Evolutionary conservation across 805 yeast species (phyloP), one percentile per base, ranked within the genome.

Genomic region (Myxozyma vanderwaltii): DNA sequence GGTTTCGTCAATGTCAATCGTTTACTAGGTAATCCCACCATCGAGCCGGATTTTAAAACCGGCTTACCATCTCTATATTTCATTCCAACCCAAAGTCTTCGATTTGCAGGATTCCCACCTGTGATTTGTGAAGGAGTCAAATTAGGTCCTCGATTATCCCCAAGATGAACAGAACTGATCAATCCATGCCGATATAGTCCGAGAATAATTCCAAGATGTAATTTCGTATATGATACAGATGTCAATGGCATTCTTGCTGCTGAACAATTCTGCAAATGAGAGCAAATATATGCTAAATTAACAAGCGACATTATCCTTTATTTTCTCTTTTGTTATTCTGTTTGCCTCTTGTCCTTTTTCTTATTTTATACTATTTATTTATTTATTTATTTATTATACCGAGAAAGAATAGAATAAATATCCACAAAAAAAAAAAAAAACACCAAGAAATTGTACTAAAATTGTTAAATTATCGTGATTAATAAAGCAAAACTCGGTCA

Each of bases 121-220:
- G 91, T 86, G 3, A 41, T 24, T 15, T 39, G 50, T 1, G 76
- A 77, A 46, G 76, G 71, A 31, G 64, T 70, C 29, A 61, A 60
- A 72, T 94, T 98, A 13, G 99, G 98, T 0, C 97, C 96, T 8
- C 81, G 71, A 1, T 82, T 77, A 7, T 92, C 87, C 2, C 99
- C 99, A 69, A 89, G 82, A 69, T 89, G 95, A 53, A 94, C 81
- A 1, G 91, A 82, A 0, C 91, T 82, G 45, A 94, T 77, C 71
- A 92, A 90, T 0, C 99, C 99, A 74, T 91, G 95, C 64, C 86
- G 88, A 76, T 92, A 89, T 39, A 94, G 81, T 36, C 91, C 92
- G 54, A 88, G 77, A 13, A 95, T 89, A 50, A 94, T 81, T 69
- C 88, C 90, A 56, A 94, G 79, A 72, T 92, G 96, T 67, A 90